Evolutionary conservation across 2,329 filamentous ascomycete genomes (phyloP), one percentile per base, ranked within the genome.

Genomic region (Talaromyces rugulosus): DNA sequence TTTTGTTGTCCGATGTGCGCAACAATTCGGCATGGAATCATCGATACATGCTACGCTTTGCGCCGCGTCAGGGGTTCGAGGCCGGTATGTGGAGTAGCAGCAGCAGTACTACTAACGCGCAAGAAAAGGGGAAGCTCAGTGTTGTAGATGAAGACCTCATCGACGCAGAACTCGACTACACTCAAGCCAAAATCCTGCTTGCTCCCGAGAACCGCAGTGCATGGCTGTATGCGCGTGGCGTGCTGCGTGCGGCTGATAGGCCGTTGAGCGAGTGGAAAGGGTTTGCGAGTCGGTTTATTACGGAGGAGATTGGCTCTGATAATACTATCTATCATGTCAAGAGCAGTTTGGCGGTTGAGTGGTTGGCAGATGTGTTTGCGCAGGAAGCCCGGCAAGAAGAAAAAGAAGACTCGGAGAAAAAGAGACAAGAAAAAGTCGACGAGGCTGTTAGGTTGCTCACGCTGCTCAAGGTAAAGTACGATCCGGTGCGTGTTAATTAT

Each of bases 1-100:
- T 96, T 74, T 84, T 99, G 62, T 81, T 86, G 62, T 81, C 86
- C 36, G 95, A 99, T 75, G 87, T 98, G 63, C 85, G 93, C 71
- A 99, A 99, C 80, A 99, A 99, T 76, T 95, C 90, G 52, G 95
- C 94, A 16, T 99, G 95, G 95, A 96, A 94, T 67, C 94, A 99
- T 80, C 88, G 95, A 58, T 98, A 95, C 82, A 96, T 94, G 75
- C 75, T 98, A n/a, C 87, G 94, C 18, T 96, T 97, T 85, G 73
- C 80, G 83, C 81, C 88, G 82, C 23, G 79, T 36, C 69, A 75
- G 28, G 77, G 77, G 62, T 74, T 72, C 65, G 66, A 75, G 67
- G 63, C 75, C 62, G 70, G 78, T 66, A 66, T 78, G 72, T 68
- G 70, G 14, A 70, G 73, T 31, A 66, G 63, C 60, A 23, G 18